Percentiles rank a stretch among this genome's conserved stretches.
Conservation (phyloP, 257 asterid species). For the Ilex aquifolium region DNA sequence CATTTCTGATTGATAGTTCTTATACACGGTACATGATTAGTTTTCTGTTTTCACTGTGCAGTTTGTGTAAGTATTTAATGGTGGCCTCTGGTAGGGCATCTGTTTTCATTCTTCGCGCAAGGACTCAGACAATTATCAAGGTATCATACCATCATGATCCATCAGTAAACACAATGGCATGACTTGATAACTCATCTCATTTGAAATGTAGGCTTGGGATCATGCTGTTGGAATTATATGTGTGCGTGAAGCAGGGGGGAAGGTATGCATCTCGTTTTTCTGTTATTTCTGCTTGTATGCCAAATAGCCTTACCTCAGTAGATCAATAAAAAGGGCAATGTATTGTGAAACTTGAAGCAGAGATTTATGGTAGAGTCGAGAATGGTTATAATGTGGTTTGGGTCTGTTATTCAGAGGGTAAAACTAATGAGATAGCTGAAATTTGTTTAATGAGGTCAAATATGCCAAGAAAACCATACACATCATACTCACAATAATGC, state of each 20-base stretch:
- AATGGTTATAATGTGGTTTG: background rate
- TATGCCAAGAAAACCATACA: too few species aligned
- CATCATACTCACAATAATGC: too few species aligned
- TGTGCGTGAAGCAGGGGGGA: slow-evolving; percentile 88
- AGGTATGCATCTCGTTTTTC: slow-evolving; percentile 33
- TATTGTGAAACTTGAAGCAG: background rate
- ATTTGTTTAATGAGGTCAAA: too few species aligned
- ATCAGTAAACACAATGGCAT: slow-evolving; percentile 11
- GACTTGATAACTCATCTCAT: slow-evolving; percentile 17
- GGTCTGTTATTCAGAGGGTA: too few species aligned
- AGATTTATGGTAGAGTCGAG: background rate
- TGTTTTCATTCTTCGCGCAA: slow-evolving; percentile 52
- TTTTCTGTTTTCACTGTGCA: slow-evolving; percentile 20
- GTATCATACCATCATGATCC: slow-evolving; percentile 22
- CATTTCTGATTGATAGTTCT: background rate
- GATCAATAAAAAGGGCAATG: background rate
- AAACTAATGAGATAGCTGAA: too few species aligned
- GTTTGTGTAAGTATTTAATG: slow-evolving; percentile 86
- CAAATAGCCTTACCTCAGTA: background rate
- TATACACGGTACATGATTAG: background rate
- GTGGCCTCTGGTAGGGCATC: slow-evolving; percentile 94
- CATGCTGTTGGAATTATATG: slow-evolving; percentile 91
- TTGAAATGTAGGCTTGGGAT: slow-evolving; percentile 72
- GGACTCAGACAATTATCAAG: slow-evolving; percentile 43
- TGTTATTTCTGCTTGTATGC: background rate